These are phyloP conservation scores for Borealophlyctis nickersoniae DNA, from an alignment of 192 early-diverging fungal species.

Conservation along the genomic window DNA sequence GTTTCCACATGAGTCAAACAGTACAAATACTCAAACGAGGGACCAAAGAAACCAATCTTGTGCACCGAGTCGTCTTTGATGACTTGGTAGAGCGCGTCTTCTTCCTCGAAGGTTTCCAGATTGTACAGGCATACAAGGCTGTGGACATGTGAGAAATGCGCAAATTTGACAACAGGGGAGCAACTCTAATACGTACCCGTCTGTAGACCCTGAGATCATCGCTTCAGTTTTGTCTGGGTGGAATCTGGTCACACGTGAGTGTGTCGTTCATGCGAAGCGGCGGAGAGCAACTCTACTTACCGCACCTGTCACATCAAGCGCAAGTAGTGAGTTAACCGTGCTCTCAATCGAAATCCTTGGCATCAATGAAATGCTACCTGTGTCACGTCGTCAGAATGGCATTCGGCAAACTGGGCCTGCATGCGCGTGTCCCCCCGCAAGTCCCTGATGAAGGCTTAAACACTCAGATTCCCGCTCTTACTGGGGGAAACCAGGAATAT, in stretches of 20 bases:
- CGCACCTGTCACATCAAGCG: no score
- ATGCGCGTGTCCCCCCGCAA: conserved; percentile 18
- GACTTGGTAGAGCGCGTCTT: conserved; percentile 79
- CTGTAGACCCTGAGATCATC: conserved; percentile 48
- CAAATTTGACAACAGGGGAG: neutral
- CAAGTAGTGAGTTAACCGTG: no score
- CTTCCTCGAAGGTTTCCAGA: conserved; percentile 73
- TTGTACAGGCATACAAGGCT: conserved; percentile 73
- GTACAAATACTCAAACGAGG: conserved; percentile 83
- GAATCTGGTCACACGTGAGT: conserved; percentile 27
- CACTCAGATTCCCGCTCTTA: neutral
- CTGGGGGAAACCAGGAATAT: neutral
- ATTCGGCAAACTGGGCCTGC: conserved; percentile 39
- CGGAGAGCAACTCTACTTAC: no score
- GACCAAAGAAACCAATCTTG: conserved; percentile 89
- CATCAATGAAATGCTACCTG: conserved; percentile 13
- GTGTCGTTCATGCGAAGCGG: neutral
- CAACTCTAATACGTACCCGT: no score
- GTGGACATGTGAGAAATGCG: neutral
- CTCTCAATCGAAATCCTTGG: neutral
- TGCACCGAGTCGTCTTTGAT: conserved; percentile 82
- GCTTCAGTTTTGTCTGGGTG: conserved; percentile 38
- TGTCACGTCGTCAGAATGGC: conserved; percentile 54
- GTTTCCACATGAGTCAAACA: conserved; percentile 89
- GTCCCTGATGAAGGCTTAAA: conserved; percentile 28